These are phyloP conservation scores for Penicillium daleae DNA, from an alignment of 495 filamentous ascomycete species.

Conservation along the genomic window DNA sequence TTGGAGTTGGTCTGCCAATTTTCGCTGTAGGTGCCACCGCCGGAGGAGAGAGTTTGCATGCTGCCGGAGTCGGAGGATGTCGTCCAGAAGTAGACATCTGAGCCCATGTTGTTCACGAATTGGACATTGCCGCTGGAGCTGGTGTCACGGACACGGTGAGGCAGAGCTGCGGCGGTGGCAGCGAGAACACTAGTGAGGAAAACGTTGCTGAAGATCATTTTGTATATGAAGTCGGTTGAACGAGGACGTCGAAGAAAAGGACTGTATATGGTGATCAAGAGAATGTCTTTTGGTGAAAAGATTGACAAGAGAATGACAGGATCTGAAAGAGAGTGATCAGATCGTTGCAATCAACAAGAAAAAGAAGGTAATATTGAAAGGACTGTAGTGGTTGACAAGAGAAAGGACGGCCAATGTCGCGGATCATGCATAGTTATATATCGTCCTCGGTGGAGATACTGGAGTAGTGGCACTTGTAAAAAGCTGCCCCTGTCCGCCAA, in stretches of 20 bases:
- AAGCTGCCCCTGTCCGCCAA: not conserved
- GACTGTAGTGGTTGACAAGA: slow-evolving; percentile 15
- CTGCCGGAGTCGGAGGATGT: slow-evolving; percentile 38
- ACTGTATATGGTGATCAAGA: slow-evolving; percentile 6
- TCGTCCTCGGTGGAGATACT: slow-evolving; percentile 5
- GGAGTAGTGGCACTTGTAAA: slow-evolving; percentile 12
- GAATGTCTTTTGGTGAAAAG: slow-evolving; percentile 11
- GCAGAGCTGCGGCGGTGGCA: slow-evolving; percentile 27
- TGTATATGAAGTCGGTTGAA: slow-evolving; percentile 13
- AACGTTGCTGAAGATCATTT: slow-evolving; percentile 30
- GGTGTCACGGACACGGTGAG: slow-evolving; percentile 18
- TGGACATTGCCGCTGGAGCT: slow-evolving; percentile 28
- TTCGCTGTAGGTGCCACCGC: slow-evolving; percentile 41
- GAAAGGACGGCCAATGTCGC: slow-evolving; percentile 6
- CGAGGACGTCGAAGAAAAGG: slow-evolving; percentile 5
- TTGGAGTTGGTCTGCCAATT: slow-evolving; percentile 44
- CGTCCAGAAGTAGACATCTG: slow-evolving; percentile 49
- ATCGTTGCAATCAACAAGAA: slow-evolving; percentile 13
- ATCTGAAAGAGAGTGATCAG: slow-evolving; percentile 26
- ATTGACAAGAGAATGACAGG: slow-evolving; percentile 19
- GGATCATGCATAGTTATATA: not conserved
- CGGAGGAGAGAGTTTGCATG: slow-evolving; percentile 45
- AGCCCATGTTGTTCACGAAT: slow-evolving; percentile 43
- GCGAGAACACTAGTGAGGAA: slow-evolving; percentile 31
- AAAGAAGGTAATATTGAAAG: slow-evolving; percentile 13